Conservation (phyloP, 2,329 filamentous ascomycete genomes). For the Calonectria naviculata region DNA sequence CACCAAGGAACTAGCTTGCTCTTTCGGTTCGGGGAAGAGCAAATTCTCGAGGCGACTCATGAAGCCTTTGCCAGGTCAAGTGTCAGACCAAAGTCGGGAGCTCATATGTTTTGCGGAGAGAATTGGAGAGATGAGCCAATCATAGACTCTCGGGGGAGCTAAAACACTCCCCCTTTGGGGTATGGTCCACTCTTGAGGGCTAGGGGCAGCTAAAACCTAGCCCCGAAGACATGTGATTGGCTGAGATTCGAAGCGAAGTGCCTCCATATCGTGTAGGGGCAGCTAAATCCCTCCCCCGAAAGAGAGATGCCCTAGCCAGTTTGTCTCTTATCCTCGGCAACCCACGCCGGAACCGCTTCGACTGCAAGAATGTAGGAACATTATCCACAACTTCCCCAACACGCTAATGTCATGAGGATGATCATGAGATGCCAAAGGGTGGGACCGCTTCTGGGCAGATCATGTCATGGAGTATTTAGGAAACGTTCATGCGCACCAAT, state of each 20-base stretch:
- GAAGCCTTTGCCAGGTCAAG: too few relatives aligned
- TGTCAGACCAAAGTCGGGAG: background rate
- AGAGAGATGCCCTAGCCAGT: background rate
- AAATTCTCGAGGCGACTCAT: too few relatives aligned
- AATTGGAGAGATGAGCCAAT: constrained; percentile 26
- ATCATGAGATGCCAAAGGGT: background rate
- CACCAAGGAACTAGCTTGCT: too few relatives aligned
- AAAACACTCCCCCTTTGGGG: constrained; percentile 12
- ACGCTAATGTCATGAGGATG: background rate
- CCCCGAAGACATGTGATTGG: background rate
- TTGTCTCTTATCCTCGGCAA: too few relatives aligned
- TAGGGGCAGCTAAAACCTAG: constrained; percentile 9
- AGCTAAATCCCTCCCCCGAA: background rate
- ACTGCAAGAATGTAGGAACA: too few relatives aligned
- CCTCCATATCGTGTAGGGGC: background rate
- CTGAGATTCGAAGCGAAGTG: background rate
- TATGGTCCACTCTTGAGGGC: background rate
- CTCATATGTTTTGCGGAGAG: background rate
- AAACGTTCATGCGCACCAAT: background rate
- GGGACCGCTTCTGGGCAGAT: background rate
- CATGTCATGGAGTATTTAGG: background rate
- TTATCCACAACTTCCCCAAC: too few relatives aligned
- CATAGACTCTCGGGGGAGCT: constrained; percentile 33
- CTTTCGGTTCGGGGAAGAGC: too few relatives aligned
- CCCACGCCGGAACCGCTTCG: too few relatives aligned